These are phyloP conservation scores for Penicillium sp. DNA, from an alignment of 2,329 filamentous ascomycete genomes.

Conservation along the genomic window DNA sequence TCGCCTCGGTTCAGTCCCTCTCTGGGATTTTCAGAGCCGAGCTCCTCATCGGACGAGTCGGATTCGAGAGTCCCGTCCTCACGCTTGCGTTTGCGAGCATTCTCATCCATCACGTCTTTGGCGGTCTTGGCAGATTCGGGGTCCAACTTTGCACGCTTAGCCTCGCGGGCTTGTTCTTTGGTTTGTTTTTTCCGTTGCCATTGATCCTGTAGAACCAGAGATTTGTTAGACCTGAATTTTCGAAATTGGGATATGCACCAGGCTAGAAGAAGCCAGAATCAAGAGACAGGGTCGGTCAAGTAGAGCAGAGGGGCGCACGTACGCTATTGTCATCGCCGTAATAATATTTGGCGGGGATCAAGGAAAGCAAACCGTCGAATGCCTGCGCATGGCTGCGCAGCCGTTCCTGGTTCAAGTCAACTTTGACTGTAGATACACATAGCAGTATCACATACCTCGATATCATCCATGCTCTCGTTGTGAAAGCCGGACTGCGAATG, in stretches of 20 bases:
- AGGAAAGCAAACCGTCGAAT: conserved; percentile 80
- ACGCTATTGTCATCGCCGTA: conserved; percentile 83
- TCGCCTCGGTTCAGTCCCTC: conserved; percentile 59
- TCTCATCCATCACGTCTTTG: conserved; percentile 91
- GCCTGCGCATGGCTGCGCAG: conserved; percentile 62
- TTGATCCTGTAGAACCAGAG: conserved; percentile 65
- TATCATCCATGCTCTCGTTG: conserved; percentile 35
- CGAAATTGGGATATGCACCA: conserved; percentile 8
- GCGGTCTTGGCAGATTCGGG: conserved; percentile 87
- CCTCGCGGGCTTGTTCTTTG: conserved; percentile 78
- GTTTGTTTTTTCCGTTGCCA: conserved; percentile 95
- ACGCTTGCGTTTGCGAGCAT: conserved; percentile 73
- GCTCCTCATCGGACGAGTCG: conserved; percentile 48
- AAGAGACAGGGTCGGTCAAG: not conserved
- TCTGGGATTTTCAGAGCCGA: conserved; percentile 52
- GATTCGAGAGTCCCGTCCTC: conserved; percentile 57
- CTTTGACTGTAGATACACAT: conserved; percentile 7
- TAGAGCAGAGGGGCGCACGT: conserved; percentile 44
- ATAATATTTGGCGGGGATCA: conserved; percentile 88
- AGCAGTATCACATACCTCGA: conserved; percentile 35
- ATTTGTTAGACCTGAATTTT: conserved; percentile 14
- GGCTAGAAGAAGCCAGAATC: conserved; percentile 11
- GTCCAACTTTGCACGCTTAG: conserved; percentile 85
- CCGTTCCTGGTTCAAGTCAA: conserved; percentile 41
- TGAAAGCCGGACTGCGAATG: conserved; percentile 10